These are phyloP conservation scores for Dothistroma pini DNA, from an alignment of 2,329 filamentous ascomycete genomes.

Conservation along the genomic window DNA sequence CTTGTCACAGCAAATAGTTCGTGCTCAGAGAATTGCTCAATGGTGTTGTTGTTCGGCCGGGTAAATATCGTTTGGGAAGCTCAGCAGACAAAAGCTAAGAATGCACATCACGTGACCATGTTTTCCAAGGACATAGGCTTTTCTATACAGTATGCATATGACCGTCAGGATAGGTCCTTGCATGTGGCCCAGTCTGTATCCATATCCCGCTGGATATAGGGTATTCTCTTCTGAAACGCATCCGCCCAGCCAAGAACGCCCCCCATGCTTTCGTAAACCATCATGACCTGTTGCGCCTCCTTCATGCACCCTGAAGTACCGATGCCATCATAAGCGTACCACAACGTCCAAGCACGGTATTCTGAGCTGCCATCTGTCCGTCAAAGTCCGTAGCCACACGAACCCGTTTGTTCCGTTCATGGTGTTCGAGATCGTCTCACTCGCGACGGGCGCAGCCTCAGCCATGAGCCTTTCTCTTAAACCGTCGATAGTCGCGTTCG, in stretches of 20 bases:
- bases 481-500: conserved; percentile 63
- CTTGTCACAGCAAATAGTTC: too few species aligned
- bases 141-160: background rate
- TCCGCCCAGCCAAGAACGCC: conserved; percentile 1
- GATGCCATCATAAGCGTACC: conserved; percentile 45
- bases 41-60: too few species aligned
- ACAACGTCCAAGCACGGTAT: conserved; percentile 89
- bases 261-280: conserved; percentile 4
- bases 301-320: background rate
- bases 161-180: background rate
- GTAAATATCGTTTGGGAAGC: too few species aligned
- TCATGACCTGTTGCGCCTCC: background rate
- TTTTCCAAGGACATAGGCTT: background rate
- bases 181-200: background rate
- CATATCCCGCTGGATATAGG: background rate
- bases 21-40: too few species aligned
- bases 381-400: conserved; percentile 78
- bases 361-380: conserved; percentile 83
- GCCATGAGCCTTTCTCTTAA: conserved; percentile 44
- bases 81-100: background rate
- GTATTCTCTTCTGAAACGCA: background rate
- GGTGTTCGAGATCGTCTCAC: conserved; percentile 32
- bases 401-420: conserved; percentile 63
- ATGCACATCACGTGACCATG: background rate
- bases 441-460: conserved; percentile 40